phyloP scores from a whole-genome alignment of 2,329 filamentous ascomycete genomes.

The Monosporascus sp. region DNA sequence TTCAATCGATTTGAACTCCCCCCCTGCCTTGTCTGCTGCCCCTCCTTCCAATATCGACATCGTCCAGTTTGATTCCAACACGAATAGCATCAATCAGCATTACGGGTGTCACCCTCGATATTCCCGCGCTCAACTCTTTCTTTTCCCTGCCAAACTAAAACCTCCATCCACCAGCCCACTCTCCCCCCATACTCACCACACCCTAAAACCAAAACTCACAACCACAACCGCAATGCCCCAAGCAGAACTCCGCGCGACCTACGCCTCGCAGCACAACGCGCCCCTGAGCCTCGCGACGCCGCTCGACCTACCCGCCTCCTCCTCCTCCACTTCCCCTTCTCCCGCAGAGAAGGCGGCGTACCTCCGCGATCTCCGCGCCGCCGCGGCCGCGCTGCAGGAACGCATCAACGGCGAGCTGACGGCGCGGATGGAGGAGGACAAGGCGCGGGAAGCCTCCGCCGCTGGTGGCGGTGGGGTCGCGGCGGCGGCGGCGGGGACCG shows the following conservation, averaged over 20 bases:
- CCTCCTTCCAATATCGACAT: no score
- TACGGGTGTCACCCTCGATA: no score
- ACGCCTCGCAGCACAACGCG: conserved; percentile 46
- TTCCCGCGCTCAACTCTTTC: no score
- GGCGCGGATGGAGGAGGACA: conserved; percentile 68
- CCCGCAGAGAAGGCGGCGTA: conserved; percentile 46
- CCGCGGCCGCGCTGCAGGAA: conserved; percentile 56
- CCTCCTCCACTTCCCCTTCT: background rate
- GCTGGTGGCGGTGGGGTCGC: conserved; percentile 22
- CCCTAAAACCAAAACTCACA: background rate
- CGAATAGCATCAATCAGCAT: no score
- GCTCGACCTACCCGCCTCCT: conserved; percentile 25
- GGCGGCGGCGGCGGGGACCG: background rate
- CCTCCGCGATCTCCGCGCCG: conserved; percentile 52
- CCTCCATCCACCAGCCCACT: no score
- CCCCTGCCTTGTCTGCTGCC: no score
- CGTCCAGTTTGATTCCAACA: no score
- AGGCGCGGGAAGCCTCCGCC: conserved; percentile 37
- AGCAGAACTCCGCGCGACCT: conserved; percentile 41
- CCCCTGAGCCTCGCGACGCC: conserved; percentile 37
- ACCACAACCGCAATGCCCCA: background rate
- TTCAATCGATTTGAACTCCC: no score
- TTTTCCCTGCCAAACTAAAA: no score
- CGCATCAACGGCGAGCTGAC: conserved; percentile 68
- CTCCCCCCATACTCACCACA: background rate